Evolutionary conservation across 371 early-diverging fungal species (phyloP).

Genomic region (Mortierella sp.): DNA sequence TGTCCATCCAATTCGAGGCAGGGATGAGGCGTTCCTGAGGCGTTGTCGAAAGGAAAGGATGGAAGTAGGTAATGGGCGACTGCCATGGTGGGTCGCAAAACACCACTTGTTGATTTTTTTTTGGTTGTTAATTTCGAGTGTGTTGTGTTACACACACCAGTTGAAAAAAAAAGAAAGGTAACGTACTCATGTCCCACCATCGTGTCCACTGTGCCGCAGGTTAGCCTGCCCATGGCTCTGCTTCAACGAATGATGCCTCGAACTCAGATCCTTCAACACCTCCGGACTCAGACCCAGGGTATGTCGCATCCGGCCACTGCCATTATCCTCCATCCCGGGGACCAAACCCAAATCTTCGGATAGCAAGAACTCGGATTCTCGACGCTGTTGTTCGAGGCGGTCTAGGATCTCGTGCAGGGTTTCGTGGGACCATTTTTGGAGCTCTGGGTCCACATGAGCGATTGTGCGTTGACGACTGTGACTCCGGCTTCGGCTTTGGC

Average conservation of each 20-base stretch:
- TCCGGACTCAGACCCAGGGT: slow-evolving; percentile 20
- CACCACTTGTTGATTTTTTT: background rate
- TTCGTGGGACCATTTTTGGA: slow-evolving; percentile 32
- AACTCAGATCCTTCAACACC: slow-evolving; percentile 5
- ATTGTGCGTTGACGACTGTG: background rate
- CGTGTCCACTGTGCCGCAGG: slow-evolving; percentile 30
- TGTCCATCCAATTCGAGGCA: background rate
- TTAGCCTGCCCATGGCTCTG: slow-evolving; percentile 51
- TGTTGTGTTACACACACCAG: background rate
- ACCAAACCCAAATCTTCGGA: background rate
- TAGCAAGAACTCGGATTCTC: slow-evolving; percentile 10
- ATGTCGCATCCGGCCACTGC: slow-evolving; percentile 26
- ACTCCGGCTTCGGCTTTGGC: background rate
- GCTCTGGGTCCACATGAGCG: slow-evolving; percentile 18
- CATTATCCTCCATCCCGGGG: slow-evolving; percentile 29
- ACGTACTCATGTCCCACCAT: background rate
- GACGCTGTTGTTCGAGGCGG: slow-evolving; percentile 16
- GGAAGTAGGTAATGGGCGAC: background rate
- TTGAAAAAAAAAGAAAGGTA: background rate
- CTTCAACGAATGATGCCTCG: slow-evolving; percentile 6
- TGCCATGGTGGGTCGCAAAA: background rate
- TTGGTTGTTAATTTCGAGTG: background rate
- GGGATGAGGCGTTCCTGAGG: background rate
- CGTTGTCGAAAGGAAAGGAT: background rate
- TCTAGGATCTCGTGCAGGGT: slow-evolving; percentile 36